phyloP scores from a whole-genome alignment of 2,329 filamentous ascomycete species.

The Drechslerella coelobrocha region DNA sequence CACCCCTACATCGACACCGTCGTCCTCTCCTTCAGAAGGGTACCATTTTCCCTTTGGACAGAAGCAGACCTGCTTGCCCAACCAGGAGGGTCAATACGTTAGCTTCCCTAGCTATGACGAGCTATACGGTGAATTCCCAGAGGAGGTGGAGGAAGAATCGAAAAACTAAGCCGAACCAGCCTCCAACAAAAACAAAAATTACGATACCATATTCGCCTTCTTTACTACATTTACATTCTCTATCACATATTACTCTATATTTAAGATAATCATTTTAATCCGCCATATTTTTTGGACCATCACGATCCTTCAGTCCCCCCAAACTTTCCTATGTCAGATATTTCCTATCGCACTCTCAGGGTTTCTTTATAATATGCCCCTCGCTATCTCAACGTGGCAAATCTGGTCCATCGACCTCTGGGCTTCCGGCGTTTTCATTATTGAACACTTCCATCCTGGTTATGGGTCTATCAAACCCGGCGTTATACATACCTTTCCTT shows the following conservation, averaged over 20 bases:
- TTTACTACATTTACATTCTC: constrained; percentile 24
- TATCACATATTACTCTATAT: constrained; percentile 20
- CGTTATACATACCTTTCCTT: constrained; percentile 45
- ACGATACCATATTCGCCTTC: background rate
- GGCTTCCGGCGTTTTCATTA: constrained; percentile 35
- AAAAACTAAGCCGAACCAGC: constrained; percentile 26
- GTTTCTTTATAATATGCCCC: constrained; percentile 16
- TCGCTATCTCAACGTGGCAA: constrained; percentile 14
- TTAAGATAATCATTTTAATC: constrained; percentile 34
- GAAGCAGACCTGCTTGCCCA: constrained; percentile 40
- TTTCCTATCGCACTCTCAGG: constrained; percentile 18
- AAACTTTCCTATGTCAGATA: constrained; percentile 45
- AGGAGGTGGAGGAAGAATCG: constrained; percentile 52
- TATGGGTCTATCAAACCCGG: constrained; percentile 48
- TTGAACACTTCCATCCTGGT: constrained; percentile 21
- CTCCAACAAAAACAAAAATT: too few species aligned
- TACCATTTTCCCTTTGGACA: constrained; percentile 55
- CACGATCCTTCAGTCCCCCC: constrained; percentile 37
- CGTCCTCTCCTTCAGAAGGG: constrained; percentile 57
- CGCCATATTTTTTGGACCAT: constrained; percentile 22
- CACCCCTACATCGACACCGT: constrained; percentile 57
- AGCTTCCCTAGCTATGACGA: constrained; percentile 77
- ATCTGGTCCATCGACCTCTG: constrained; percentile 12
- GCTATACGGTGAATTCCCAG: constrained; percentile 64
- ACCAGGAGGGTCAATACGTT: constrained; percentile 66